Conservation (phyloP, 495 filamentous ascomycete species). For the Corynascus novoguineensis region DNA sequence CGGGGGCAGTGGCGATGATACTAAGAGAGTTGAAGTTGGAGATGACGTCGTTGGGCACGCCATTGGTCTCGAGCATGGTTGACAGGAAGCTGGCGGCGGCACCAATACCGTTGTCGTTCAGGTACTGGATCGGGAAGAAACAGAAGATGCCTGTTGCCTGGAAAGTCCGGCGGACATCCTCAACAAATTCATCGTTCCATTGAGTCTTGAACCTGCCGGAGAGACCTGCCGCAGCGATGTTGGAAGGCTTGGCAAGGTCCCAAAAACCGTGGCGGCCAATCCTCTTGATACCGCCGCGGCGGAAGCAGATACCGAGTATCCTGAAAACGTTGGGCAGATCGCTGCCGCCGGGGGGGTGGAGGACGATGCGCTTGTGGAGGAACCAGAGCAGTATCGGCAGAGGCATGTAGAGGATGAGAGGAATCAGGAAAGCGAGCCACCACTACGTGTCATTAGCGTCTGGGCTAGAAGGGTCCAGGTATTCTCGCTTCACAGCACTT, state of each 20-base stretch:
- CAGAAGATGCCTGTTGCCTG: slow-evolving; percentile 55
- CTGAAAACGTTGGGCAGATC: slow-evolving; percentile 52
- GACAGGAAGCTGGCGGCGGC: slow-evolving; percentile 46
- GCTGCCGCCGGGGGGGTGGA: slow-evolving; percentile 47
- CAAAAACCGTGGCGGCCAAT: slow-evolving; percentile 56
- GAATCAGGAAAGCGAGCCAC: slow-evolving; percentile 69
- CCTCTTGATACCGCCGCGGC: slow-evolving; percentile 49
- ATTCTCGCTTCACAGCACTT: slow-evolving; percentile 1
- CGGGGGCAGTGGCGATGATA: slow-evolving; percentile 64
- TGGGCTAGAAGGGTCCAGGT: background rate
- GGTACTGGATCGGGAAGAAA: slow-evolving; percentile 67
- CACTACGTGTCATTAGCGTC: slow-evolving; percentile 32
- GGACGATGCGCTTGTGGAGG: slow-evolving; percentile 48
- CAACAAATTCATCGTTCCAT: slow-evolving; percentile 54
- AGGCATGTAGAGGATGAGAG: slow-evolving; percentile 55
- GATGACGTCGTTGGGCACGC: slow-evolving; percentile 72
- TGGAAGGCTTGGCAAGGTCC: slow-evolving; percentile 59
- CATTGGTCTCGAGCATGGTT: slow-evolving; percentile 59
- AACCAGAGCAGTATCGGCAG: slow-evolving; percentile 49
- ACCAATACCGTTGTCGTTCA: slow-evolving; percentile 52
- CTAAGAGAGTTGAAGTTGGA: slow-evolving; percentile 68
- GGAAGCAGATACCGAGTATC: slow-evolving; percentile 49
- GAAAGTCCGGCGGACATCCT: slow-evolving; percentile 53
- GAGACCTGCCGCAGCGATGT: slow-evolving; percentile 47
- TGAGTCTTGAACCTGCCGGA: slow-evolving; percentile 25